phyloP scores from a whole-genome alignment of 345 rosid genomes.

The Cardamine resedifolia region DNA sequence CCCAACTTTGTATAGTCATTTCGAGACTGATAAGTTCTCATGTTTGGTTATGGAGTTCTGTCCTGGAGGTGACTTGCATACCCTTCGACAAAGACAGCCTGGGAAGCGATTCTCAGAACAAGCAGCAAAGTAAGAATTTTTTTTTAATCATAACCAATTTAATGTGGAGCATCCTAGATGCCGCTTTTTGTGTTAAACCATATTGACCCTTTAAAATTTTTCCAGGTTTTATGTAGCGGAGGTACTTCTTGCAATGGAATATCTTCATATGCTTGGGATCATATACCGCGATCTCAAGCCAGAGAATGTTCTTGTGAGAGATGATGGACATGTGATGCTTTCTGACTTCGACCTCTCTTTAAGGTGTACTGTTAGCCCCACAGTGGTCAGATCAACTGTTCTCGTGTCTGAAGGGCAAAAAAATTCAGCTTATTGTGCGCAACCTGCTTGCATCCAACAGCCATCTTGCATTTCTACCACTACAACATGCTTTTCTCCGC shows the following conservation, averaged over 20 bases:
- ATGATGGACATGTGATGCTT: slow-evolving; percentile 87
- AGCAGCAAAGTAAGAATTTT: slow-evolving; percentile 58
- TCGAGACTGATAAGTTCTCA: slow-evolving; percentile 79
- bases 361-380: slow-evolving; percentile 59
- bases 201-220: background rate
- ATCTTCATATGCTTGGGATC: slow-evolving; percentile 85
- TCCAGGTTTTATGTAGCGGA: slow-evolving; percentile 80
- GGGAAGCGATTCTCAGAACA: slow-evolving; percentile 76
- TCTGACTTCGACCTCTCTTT: slow-evolving; percentile 85
- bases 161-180: background rate
- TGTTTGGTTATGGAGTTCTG: slow-evolving; percentile 87
- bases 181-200: slow-evolving; percentile 6
- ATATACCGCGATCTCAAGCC: slow-evolving; percentile 84
- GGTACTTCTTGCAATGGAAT: slow-evolving; percentile 76
- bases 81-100: slow-evolving; percentile 73
- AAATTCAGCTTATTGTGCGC: slow-evolving; percentile 53
- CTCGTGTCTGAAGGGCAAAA: slow-evolving; percentile 43
- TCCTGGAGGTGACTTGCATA: slow-evolving; percentile 85
- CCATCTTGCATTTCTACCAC: slow-evolving; percentile 64
- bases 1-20: slow-evolving; percentile 73
- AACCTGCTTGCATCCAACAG: slow-evolving; percentile 64
- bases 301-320: slow-evolving; percentile 85
- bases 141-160: background rate
- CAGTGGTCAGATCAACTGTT: slow-evolving; percentile 51
- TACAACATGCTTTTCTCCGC: slow-evolving; percentile 58